Base-by-base conservation (phyloP, 371 early-diverging fungal genomes). In the Agmasoma carcini region DNA sequence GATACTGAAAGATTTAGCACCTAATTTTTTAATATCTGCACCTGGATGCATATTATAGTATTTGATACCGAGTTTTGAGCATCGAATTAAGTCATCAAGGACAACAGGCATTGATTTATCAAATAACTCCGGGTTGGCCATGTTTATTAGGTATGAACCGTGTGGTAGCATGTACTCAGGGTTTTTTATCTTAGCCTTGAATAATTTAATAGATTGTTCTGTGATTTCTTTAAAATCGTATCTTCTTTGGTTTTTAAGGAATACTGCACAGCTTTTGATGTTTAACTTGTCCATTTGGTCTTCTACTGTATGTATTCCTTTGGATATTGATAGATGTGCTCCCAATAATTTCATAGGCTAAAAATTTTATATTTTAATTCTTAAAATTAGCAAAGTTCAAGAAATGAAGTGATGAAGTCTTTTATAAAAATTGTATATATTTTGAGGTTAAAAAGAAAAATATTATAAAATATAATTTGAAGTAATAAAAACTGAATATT, bases 31-130 rank as follows among this genome's bases (percentile, higher is more conserved):
- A 7, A 73, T 67, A 44, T 77, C 70, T 25, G 78, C 77, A 11
- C 80, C 80, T n/a, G 80, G 80, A 60, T 82, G 82, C 54, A 82
- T 74, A 51, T 81, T 81, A 59, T 80, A 80, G 15, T 72, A 48
- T 40, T 56, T 59, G 26, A 82, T 76, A 0, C 79, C 79, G 14
- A 82, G 69, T 15, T 49, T 36, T 12, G 78, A 72, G 54, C 80
- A 81, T 55, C 81, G 54, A 34, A 66, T 65, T 30, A 82, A 57
- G 52, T 82, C 82, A 55, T 82, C 81, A 15, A 79, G 30, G 48
- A 81, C 74, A 36, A 61, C 70, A 11, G 67, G 47, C 48, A 72
- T 75, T 4, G 68, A 61, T 61, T 73, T 75, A 31, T 69, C 67
- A 14, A 70, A 77, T 19, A 54, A 45, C 53, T 79, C 79, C 0